phyloP scores from a whole-genome alignment of 2,329 filamentous ascomycete genomes.

The Aaosphaeria arxii region DNA sequence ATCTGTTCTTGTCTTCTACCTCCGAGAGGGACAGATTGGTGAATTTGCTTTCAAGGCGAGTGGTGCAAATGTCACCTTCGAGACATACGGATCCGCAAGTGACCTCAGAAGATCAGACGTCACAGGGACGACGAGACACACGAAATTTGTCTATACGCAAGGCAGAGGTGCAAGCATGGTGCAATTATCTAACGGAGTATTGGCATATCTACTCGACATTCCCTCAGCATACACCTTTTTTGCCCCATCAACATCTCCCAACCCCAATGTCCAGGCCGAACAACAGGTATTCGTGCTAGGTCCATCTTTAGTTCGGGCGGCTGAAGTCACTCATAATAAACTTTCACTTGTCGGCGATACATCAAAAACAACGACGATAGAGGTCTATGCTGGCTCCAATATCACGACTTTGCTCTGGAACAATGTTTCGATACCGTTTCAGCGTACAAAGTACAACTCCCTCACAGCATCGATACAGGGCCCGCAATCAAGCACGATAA shows the following conservation, averaged over 20 bases:
- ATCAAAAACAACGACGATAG: constrained; percentile 42
- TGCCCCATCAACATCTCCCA: constrained; percentile 47
- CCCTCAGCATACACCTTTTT: constrained; percentile 57
- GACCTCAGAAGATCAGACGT: constrained; percentile 26
- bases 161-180: constrained; percentile 45
- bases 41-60: constrained; percentile 49
- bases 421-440: constrained; percentile 38
- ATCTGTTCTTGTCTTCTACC: constrained; percentile 49
- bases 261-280: constrained; percentile 44
- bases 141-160: constrained; percentile 48
- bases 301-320: constrained; percentile 37
- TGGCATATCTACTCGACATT: constrained; percentile 54
- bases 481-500: constrained; percentile 38
- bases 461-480: constrained; percentile 42
- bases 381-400: constrained; percentile 23
- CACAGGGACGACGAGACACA: constrained; percentile 12
- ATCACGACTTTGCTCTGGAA: constrained; percentile 44
- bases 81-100: constrained; percentile 39
- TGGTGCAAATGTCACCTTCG: constrained; percentile 38
- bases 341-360: constrained; percentile 51
- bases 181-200: constrained; percentile 48
- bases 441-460: constrained; percentile 44
- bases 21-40: constrained; percentile 48
- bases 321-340: constrained; percentile 34
- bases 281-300: constrained; percentile 41